These are phyloP conservation scores for Saxophila tyrrhenica DNA, from an alignment of 495 filamentous ascomycete species.

Conservation along the genomic window DNA sequence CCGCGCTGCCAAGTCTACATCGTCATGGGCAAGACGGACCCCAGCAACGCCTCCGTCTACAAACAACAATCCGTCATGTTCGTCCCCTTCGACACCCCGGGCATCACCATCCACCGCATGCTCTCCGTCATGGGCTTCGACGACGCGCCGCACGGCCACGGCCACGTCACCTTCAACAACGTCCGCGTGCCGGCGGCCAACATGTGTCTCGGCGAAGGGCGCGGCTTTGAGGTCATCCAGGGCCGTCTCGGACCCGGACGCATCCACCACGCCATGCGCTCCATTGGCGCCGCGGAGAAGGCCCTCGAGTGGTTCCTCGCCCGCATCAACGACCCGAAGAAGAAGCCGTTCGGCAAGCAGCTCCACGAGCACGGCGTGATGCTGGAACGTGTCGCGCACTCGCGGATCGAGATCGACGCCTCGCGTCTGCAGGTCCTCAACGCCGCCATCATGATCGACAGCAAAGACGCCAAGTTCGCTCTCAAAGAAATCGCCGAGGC, in stretches of 20 bases:
- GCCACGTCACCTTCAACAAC: conserved; percentile 34
- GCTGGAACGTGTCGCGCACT: conserved; percentile 31
- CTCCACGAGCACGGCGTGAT: conserved; percentile 34
- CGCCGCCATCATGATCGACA: conserved; percentile 34
- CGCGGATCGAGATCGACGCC: conserved; percentile 33
- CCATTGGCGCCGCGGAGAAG: conserved; percentile 33
- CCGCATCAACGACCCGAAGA: conserved; percentile 32
- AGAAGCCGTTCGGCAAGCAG: conserved; percentile 33
- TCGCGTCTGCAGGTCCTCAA: conserved; percentile 31
- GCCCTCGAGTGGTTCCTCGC: conserved; percentile 35
- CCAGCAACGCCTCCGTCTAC: conserved; percentile 29
- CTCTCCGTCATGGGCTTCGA: conserved; percentile 36
- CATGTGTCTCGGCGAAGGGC: conserved; percentile 32
- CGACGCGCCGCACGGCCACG: conserved; percentile 36
- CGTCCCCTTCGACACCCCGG: conserved; percentile 30
- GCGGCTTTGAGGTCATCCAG: conserved; percentile 37
- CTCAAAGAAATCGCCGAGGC: conserved; percentile 36
- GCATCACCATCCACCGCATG: conserved; percentile 37
- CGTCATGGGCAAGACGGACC: conserved; percentile 34
- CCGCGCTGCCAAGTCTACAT: conserved; percentile 35
- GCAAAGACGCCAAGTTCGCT: conserved; percentile 32
- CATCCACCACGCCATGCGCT: conserved; percentile 36
- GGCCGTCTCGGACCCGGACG: conserved; percentile 35
- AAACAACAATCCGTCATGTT: conserved; percentile 34
- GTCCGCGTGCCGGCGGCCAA: conserved; percentile 31